Percentiles rank a stretch among this genome's conserved stretches.
phyloP scores from a whole-genome alignment of 2,329 filamentous ascomycete species.

The Cordyceps sp. region DNA sequence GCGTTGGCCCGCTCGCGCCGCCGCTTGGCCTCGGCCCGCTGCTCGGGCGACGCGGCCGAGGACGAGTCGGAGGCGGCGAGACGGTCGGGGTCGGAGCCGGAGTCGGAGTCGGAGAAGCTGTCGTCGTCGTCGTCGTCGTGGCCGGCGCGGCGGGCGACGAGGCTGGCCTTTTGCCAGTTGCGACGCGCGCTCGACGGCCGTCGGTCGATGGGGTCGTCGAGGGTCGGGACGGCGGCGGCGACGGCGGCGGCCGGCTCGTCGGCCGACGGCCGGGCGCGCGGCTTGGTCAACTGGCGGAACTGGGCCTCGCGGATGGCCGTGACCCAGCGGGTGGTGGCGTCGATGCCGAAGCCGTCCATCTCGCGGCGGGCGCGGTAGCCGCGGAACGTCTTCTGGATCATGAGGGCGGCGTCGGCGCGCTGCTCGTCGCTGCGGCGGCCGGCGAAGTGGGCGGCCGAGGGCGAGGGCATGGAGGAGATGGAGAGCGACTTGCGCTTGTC shows the following conservation, averaged over 20 bases:
- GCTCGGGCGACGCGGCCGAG: conserved; percentile 13
- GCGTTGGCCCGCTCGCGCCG: conserved; percentile 31
- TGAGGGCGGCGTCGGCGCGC: conserved; percentile 28
- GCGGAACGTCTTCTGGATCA: conserved; percentile 58
- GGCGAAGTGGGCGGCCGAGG: too few relatives aligned
- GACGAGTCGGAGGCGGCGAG: conserved; percentile 29
- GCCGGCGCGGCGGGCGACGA: conserved; percentile 55
- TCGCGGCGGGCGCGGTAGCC: conserved; percentile 60
- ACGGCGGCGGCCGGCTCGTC: too few relatives aligned
- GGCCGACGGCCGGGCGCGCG: conserved; percentile 17
- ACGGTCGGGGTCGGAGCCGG: conserved; percentile 22
- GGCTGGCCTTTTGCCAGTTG: conserved; percentile 61
- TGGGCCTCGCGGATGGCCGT: conserved; percentile 45
- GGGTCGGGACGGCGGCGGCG: conserved; percentile 2
- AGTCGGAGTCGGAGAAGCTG: conserved; percentile 29
- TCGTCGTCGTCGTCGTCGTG: conserved; percentile 50
- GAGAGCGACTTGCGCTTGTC: conserved; percentile 16
- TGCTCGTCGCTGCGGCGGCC: conserved; percentile 4
- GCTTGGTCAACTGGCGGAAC: conserved; percentile 32
- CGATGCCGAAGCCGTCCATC: conserved; percentile 49
- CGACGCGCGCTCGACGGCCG: conserved; percentile 30
- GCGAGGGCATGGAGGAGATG: not conserved
- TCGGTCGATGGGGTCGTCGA: conserved; percentile 6
- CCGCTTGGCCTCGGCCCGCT: conserved; percentile 20
- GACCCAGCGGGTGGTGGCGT: conserved; percentile 55